phyloP scores from a whole-genome alignment of 148 eudicot species.

The Cornus suecica region DNA sequence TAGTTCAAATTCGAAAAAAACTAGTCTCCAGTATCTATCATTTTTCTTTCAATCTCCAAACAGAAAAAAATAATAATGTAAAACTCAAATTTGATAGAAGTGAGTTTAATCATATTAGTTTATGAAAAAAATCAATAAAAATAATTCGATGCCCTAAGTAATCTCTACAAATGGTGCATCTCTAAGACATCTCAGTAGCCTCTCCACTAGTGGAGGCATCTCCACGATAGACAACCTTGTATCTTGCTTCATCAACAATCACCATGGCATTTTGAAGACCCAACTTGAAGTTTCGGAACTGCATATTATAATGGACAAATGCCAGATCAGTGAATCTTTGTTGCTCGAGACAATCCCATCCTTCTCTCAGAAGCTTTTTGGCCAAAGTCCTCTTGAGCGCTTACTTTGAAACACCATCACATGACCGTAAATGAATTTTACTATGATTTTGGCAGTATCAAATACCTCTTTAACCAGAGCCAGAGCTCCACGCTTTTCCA shows the following conservation, averaged over 20 bases:
- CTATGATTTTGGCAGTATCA: slow-evolving; percentile 44
- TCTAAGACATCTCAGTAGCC: no score
- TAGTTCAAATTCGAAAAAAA: no score
- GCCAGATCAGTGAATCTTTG: slow-evolving; percentile 28
- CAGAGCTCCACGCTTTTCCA: slow-evolving; percentile 37
- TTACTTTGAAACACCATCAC: slow-evolving; percentile 56
- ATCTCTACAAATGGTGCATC: no score
- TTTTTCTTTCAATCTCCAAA: no score
- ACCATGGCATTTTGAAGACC: slow-evolving; percentile 14
- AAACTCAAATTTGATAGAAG: no score
- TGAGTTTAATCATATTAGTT: no score
- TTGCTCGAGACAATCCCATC: slow-evolving; percentile 28
- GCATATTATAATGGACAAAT: slow-evolving; percentile 51
- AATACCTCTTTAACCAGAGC: slow-evolving; percentile 30
- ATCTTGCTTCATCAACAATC: slow-evolving; percentile 29
- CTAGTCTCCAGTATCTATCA: no score
- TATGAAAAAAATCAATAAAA: no score
- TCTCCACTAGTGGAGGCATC: no score
- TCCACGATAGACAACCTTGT: no score
- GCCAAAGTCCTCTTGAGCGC: slow-evolving; percentile 51
- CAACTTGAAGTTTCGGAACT: slow-evolving; percentile 33
- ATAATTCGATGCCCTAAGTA: no score
- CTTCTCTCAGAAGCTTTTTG: slow-evolving; percentile 38
- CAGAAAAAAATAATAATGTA: no score
- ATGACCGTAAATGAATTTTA: slow-evolving; percentile 50